phyloP scores from a whole-genome alignment of 2,329 filamentous ascomycete genomes.

The Trichophyton equinum region DNA sequence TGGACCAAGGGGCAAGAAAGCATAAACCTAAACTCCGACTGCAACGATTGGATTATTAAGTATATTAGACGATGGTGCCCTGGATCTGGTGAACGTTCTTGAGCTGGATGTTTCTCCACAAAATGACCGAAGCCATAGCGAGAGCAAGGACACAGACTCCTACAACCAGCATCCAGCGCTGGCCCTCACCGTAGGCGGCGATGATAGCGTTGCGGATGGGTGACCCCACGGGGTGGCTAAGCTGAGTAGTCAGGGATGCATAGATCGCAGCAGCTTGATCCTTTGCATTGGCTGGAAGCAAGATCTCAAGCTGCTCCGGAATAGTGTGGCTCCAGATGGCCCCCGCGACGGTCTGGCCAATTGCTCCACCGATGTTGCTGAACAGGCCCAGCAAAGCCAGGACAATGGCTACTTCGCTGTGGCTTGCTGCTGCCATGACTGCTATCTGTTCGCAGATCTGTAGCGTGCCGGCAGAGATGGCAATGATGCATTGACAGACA shows the following conservation, averaged over 20 bases:
- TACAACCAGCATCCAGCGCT: slow-evolving; percentile 31
- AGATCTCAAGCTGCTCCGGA: slow-evolving; percentile 10
- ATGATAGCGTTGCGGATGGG: slow-evolving; percentile 34
- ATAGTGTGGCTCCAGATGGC: slow-evolving; percentile 24
- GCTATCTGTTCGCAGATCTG: slow-evolving; percentile 44
- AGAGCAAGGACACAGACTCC: slow-evolving; percentile 15
- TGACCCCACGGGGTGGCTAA: slow-evolving; percentile 28
- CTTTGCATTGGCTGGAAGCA: slow-evolving; percentile 15
- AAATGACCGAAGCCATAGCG: slow-evolving; percentile 23
- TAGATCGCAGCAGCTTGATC: slow-evolving; percentile 15
- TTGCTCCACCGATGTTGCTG: slow-evolving; percentile 20
- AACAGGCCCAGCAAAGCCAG: slow-evolving; percentile 20
- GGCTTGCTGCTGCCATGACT: slow-evolving; percentile 41
- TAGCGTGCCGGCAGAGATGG: slow-evolving; percentile 39
- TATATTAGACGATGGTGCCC: slow-evolving; percentile 26
- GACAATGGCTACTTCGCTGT: slow-evolving; percentile 37
- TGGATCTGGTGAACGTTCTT: slow-evolving; percentile 33
- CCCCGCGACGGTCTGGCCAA: slow-evolving; percentile 19
- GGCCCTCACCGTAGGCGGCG: slow-evolving; percentile 35
- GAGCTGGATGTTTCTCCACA: slow-evolving; percentile 40
- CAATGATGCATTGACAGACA: slow-evolving; percentile 42
- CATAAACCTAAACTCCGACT: background rate
- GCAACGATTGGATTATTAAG: background rate
- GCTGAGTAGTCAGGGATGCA: slow-evolving; percentile 15
- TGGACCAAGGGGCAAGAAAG: background rate